Base-by-base conservation (phyloP, 2,329 filamentous ascomycete species). In the Claviceps maximensis region DNA sequence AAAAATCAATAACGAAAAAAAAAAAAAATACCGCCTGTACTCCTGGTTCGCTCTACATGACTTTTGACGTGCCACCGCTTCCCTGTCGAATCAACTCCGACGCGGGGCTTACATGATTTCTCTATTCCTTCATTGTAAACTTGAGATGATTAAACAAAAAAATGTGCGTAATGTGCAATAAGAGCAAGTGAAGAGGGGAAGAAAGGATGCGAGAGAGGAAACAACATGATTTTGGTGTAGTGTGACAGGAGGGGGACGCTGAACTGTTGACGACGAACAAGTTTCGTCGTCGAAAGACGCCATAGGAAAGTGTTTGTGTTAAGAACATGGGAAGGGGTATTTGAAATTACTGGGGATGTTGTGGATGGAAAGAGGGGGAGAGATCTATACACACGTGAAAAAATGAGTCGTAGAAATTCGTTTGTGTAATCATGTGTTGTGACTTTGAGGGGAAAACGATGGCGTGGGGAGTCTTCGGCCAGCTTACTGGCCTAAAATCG, bases 31-130 rank as follows among this genome's bases (percentile, higher is more conserved):
- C 65, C 66, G 62, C 65, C 67, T 65, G 63, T 66, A 69, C 66
- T 69, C 67, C 67, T 64, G 61, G 60, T 61, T 63, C 64, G 67
- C 63, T 68, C 67, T 70, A 70, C 68, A 70, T 70, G 68, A 70
- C 57, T 69, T 70, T 69, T 67, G 58, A 56, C 56, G 63, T 58
- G 63, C 67, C 65, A 58, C 61, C 62, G 63, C 62, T 62, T 60
- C 60, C 58, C 42, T 57, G 49, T 46, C 55, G 49, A 44, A 48
- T 47, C 42, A 51, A 64, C 42, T 45, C 63, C 58, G 59, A 56
- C 59, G 61, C 61, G 63, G 63, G 62, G 65, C 67, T 63, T 69
- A 70, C 66, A 70, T 69, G 67, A 69, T 59, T 66, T 67, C 61
- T 67, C 67, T 69, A 69, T 69, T 67, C 65, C 68, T 59, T 67